Percentiles rank a stretch among this genome's conserved stretches.
Evolutionary conservation across 2,329 filamentous ascomycete species (phyloP).

Genomic region (Meredithiella fracta): DNA sequence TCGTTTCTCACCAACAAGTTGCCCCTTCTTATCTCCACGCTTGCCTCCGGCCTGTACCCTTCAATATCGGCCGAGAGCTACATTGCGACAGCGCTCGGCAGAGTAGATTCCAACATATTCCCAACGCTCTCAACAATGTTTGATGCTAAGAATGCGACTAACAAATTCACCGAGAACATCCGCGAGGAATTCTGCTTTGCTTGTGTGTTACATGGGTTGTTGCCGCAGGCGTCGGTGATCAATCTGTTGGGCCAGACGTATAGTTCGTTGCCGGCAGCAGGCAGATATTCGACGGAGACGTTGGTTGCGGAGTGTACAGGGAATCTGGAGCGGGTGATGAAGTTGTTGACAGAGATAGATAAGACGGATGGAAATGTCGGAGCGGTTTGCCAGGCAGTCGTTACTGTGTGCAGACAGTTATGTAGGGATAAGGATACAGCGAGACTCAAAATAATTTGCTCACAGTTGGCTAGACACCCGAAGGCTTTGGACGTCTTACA

Average conservation of each 20-base stretch:
- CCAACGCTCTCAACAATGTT: constrained; percentile 44
- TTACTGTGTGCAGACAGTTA: constrained; percentile 51
- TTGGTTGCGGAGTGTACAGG: constrained; percentile 62
- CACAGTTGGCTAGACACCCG: constrained; percentile 55
- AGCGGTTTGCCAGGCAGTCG: constrained; percentile 62
- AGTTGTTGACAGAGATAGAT: constrained; percentile 66
- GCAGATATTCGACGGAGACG: constrained; percentile 60
- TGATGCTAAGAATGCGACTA: constrained; percentile 34
- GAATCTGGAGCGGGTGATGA: constrained; percentile 59
- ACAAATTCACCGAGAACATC: constrained; percentile 40
- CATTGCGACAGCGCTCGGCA: constrained; percentile 54
- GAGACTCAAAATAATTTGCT: constrained; percentile 60
- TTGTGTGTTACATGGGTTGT: constrained; percentile 74
- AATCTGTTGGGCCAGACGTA: constrained; percentile 71
- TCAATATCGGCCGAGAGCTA: constrained; percentile 60
- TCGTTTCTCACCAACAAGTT: constrained; percentile 68
- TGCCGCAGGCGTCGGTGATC: constrained; percentile 62
- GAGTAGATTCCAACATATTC: constrained; percentile 67
- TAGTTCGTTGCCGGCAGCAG: constrained; percentile 56
- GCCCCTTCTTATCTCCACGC: constrained; percentile 35
- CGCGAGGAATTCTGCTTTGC: constrained; percentile 70
- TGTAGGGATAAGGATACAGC: constrained; percentile 63
- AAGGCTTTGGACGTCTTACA: constrained; percentile 58
- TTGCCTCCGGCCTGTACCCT: constrained; percentile 50
- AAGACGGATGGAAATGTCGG: constrained; percentile 85